phyloP scores from a whole-genome alignment of 371 early-diverging fungal species.

The Mucor indicus region DNA sequence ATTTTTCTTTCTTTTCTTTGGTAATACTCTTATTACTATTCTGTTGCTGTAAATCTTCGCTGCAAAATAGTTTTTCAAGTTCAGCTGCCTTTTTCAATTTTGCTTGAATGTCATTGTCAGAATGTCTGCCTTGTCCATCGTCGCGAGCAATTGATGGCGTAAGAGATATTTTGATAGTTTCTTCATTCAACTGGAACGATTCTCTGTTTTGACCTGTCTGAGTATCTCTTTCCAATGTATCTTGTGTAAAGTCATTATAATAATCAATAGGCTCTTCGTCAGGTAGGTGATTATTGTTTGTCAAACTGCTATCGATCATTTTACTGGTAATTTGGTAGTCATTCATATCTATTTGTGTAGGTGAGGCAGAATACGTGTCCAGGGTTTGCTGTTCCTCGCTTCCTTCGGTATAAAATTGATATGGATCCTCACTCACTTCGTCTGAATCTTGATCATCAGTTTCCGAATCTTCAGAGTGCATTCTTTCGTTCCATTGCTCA shows the following conservation, averaged over 20 bases:
- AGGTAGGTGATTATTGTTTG: no score
- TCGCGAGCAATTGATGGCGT: constrained; percentile 46
- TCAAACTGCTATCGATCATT: neutral
- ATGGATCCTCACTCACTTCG: constrained; percentile 31
- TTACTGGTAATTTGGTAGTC: no score
- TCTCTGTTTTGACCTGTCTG: constrained; percentile 20
- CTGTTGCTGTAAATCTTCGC: neutral
- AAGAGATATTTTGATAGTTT: constrained; percentile 48
- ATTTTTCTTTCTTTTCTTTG: constrained; percentile 30
- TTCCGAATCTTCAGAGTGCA: constrained; percentile 23
- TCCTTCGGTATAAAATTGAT: constrained; percentile 21
- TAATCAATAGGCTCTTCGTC: neutral
- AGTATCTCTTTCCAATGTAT: constrained; percentile 3
- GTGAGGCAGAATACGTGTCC: no score
- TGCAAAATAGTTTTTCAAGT: constrained; percentile 15
- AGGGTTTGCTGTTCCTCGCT: neutral
- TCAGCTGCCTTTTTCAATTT: constrained; percentile 34
- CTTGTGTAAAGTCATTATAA: no score
- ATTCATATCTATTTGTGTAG: no score
- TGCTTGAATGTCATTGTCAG: constrained; percentile 5
- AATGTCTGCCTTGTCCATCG: constrained; percentile 9
- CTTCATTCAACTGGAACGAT: constrained; percentile 17
- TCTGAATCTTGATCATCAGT: no score
- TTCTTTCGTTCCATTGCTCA: constrained; percentile 45
- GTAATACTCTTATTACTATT: constrained; percentile 6